Evolutionary conservation across 2,329 filamentous ascomycete genomes (phyloP), one percentile per base, ranked within the genome.

Genomic region (Pseudopyrenochaeta lycopersici): DNA sequence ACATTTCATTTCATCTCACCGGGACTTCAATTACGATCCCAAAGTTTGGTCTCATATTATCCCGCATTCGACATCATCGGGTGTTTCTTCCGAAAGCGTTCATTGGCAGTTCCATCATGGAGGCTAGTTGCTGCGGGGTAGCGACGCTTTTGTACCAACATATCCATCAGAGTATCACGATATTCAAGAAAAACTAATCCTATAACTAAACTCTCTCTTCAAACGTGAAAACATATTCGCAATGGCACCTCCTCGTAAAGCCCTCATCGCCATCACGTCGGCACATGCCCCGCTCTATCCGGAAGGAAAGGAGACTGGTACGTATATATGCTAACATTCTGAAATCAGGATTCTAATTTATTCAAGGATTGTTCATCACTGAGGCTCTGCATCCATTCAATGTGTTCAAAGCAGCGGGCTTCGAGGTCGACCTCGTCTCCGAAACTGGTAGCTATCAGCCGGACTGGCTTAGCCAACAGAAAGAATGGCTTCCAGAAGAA

Each of bases 331-430:
- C 4, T 27, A 27, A 5, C 23, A 27, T 9, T 5, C 23, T 27
- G 23, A 27, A 27, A 5, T 27, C 4, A 27, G 9, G 23, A 9
- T 5, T 11, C 12, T 27, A 9, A 27, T 5, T 15, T 40, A 9
- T 4, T 11, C 3, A 17, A 35, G 79, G 54, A 15, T 17, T 81
- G 30, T 82, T 81, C 67, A 76, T 82, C 54, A 75, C 62, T 39
- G 80, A 82, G 57, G 80, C 80, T n/a, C 70, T 81, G 5, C 78
- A 82, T 56, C 79, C 79, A 1, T 82, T 71, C 71, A 75, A 79
- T 12, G 77, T 80, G 17, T 73, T 82, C 46, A 52, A 47, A 17
- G 38, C 27, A 4, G 77, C 77, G 7, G 79, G 78, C 23, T 80
- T 82, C 60, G 76, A 79, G 45, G 78, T 81, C 41, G 79, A 81